These are phyloP conservation scores for Citrullus amarus DNA, from an alignment of 306 rosid genomes.

Conservation along the genomic window DNA sequence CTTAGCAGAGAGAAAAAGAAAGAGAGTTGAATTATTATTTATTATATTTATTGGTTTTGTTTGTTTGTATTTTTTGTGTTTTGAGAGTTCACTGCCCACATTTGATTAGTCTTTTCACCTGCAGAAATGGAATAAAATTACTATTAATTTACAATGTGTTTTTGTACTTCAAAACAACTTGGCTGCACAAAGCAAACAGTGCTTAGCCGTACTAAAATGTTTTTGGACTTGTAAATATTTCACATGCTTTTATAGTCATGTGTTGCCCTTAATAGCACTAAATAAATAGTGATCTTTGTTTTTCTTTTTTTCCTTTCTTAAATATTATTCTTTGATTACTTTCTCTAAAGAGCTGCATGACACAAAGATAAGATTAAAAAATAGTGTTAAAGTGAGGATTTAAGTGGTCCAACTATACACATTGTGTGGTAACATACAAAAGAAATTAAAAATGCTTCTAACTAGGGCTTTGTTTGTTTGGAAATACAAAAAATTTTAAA, in stretches of 20 bases:
- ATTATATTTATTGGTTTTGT: background rate
- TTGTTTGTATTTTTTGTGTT: background rate
- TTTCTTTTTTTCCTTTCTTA: background rate
- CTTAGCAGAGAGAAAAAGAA: background rate
- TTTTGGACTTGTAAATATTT: conserved; percentile 1
- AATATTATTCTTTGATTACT: conserved; percentile 3
- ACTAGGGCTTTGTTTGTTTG: background rate
- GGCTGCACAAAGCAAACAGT: conserved; percentile 10
- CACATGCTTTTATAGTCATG: conserved; percentile 11
- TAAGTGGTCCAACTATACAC: conserved; percentile 3
- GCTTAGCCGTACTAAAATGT: background rate
- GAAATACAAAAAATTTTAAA: background rate
- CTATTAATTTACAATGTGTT: background rate
- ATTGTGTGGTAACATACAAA: background rate
- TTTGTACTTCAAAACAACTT: conserved; percentile 1
- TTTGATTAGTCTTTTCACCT: conserved; percentile 13
- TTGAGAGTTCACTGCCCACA: background rate
- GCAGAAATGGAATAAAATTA: conserved; percentile 8
- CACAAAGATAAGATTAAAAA: background rate
- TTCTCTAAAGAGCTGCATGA: conserved; percentile 6
- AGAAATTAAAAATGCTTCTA: background rate
- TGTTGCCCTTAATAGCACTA: background rate
- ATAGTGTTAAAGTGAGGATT: conserved; percentile 1
- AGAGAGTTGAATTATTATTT: too few species aligned
- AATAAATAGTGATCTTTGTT: background rate